Percentiles rank a stretch among this genome's conserved stretches.
Evolutionary conservation across 31 red algal genomes (phyloP).

Genomic region (Pterothamnion heteromorphum): DNA sequence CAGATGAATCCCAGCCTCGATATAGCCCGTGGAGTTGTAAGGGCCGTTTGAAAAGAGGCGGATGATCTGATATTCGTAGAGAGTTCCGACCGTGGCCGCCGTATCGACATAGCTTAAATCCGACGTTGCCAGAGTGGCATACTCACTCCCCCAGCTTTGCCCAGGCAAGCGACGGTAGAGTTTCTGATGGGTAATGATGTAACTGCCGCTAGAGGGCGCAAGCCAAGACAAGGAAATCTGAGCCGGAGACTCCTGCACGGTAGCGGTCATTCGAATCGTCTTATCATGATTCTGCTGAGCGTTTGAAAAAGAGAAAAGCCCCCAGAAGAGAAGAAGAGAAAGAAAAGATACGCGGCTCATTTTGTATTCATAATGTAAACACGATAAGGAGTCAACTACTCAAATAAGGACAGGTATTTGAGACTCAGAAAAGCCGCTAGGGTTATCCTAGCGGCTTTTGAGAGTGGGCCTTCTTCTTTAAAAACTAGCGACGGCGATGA

Average conservation of each 20-base stretch:
- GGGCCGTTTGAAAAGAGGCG: background rate
- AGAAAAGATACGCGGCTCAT: too few species aligned
- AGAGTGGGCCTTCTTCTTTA: too few species aligned
- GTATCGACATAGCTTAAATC: background rate
- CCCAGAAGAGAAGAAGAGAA: too few species aligned
- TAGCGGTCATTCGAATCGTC: background rate
- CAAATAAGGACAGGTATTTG: too few species aligned
- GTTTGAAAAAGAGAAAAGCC: too few species aligned
- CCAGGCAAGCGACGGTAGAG: background rate
- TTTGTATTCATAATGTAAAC: too few species aligned
- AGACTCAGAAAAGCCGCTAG: too few species aligned
- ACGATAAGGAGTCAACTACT: too few species aligned
- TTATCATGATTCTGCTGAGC: too few species aligned
- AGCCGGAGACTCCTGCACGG: background rate
- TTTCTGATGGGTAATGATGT: constrained; percentile 3
- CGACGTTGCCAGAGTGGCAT: background rate
- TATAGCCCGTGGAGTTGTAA: background rate
- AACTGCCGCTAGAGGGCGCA: background rate
- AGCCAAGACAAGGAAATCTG: background rate
- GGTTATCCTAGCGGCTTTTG: too few species aligned
- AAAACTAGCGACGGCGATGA: too few species aligned
- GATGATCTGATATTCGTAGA: constrained; percentile 7
- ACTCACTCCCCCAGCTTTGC: background rate
- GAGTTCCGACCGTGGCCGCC: background rate
- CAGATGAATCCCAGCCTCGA: background rate